Evolutionary conservation across 176 grass and related monocot genomes (phyloP).

Genomic region (Secale cereale): DNA sequence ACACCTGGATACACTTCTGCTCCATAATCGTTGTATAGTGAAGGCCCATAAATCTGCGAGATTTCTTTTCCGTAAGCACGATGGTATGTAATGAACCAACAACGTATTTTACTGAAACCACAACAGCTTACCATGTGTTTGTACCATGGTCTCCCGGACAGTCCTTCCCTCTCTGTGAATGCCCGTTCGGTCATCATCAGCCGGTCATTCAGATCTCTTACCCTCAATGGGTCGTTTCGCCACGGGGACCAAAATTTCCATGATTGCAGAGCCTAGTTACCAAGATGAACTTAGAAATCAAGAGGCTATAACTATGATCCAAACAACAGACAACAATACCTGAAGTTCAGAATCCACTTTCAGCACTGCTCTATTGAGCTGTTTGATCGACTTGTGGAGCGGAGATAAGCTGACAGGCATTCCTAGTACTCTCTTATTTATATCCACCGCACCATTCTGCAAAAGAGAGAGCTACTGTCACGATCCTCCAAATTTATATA

Average conservation of each 20-base stretch:
- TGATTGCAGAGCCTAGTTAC: conserved; percentile 50
- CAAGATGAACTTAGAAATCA: background rate
- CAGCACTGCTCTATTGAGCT: conserved; percentile 52
- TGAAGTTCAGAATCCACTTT: conserved; percentile 70
- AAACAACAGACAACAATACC: conserved; percentile 34
- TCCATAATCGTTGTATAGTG: conserved; percentile 70
- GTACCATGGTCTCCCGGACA: conserved; percentile 75
- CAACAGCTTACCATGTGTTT: conserved; percentile 73
- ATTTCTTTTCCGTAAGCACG: conserved; percentile 11
- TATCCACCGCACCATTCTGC: conserved; percentile 37
- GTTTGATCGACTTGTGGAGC: conserved; percentile 67
- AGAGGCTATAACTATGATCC: background rate
- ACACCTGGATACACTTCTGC: conserved; percentile 68
- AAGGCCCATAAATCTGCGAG: conserved; percentile 71
- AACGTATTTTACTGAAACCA: background rate
- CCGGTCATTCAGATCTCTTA: conserved; percentile 72
- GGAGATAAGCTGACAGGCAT: conserved; percentile 63
- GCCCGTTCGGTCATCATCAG: conserved; percentile 85
- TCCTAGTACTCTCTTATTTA: conserved; percentile 38
- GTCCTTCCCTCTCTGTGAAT: conserved; percentile 70
- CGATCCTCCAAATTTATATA: conserved; percentile 5
- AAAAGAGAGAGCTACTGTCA: conserved; percentile 14
- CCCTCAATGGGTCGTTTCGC: conserved; percentile 48
- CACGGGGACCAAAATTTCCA: conserved; percentile 34
- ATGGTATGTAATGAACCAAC: background rate